Evolutionary conservation across 805 yeast species (phyloP).

Genomic region (Candida railenensis): DNA sequence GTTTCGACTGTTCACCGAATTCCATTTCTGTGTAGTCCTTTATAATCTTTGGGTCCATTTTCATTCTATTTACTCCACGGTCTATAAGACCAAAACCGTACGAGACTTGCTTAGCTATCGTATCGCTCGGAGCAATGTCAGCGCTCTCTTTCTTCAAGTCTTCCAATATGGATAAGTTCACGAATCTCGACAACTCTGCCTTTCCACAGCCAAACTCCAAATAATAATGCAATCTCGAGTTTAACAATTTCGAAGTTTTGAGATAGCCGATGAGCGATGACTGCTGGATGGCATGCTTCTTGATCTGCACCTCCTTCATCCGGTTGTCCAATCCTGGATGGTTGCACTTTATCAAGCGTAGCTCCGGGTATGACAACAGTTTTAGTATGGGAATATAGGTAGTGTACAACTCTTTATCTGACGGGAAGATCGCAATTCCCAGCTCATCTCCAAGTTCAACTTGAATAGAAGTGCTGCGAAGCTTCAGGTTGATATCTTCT

Average conservation of each 20-base stretch:
- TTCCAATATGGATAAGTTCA: constrained; percentile 38
- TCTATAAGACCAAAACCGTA: constrained; percentile 65
- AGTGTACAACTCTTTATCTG: constrained; percentile 7
- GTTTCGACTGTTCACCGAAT: constrained; percentile 10
- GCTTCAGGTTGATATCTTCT: constrained; percentile 44
- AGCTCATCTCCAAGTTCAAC: background rate
- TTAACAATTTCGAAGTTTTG: constrained; percentile 39
- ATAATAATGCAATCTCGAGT: constrained; percentile 30
- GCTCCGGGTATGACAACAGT: constrained; percentile 14
- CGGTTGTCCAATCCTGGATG: constrained; percentile 39
- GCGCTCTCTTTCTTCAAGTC: constrained; percentile 12
- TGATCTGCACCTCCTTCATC: constrained; percentile 49
- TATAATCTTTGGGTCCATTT: constrained; percentile 66
- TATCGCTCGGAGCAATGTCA: background rate
- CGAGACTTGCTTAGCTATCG: background rate
- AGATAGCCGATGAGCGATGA: constrained; percentile 74
- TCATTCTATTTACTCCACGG: constrained; percentile 74
- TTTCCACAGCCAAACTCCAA: constrained; percentile 92
- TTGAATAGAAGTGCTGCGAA: background rate
- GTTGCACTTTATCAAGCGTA: constrained; percentile 13
- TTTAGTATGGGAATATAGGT: constrained; percentile 19
- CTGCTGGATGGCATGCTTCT: constrained; percentile 82
- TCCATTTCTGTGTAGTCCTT: constrained; percentile 45
- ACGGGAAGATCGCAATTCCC: no score
- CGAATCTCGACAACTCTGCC: constrained; percentile 74